Evolutionary conservation across 2,329 filamentous ascomycete species (phyloP).

Genomic region (Colletotrichum salicis): DNA sequence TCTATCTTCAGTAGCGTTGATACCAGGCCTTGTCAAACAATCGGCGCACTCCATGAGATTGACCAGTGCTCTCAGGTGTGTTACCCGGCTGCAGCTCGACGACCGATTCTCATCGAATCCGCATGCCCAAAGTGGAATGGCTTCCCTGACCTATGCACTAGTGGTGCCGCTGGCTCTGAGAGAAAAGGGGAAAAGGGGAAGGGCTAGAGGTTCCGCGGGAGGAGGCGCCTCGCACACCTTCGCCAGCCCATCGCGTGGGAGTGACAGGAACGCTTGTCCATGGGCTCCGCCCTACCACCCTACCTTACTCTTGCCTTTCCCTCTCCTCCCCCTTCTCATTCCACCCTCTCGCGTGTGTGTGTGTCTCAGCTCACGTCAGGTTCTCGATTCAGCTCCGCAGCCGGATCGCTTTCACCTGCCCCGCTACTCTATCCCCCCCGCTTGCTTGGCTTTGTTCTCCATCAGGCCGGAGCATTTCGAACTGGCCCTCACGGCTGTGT

Average conservation of each 20-base stretch:
- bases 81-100: not conserved
- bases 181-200: constrained; percentile 2
- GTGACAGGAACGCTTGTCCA: constrained; percentile 1
- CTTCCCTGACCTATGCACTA: constrained; percentile 13
- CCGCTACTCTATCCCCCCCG: not conserved
- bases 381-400: constrained; percentile 17
- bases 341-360: constrained; percentile 16
- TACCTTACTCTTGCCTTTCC: not conserved
- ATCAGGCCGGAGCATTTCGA: not conserved
- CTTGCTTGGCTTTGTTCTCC: not conserved
- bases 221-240: constrained; percentile 4
- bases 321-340: not conserved
- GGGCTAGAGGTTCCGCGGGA: not conserved
- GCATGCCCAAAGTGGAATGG: constrained; percentile 15
- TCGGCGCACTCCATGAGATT: not conserved
- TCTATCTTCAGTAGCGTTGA: constrained; percentile 1
- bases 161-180: constrained; percentile 9
- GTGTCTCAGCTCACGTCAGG: constrained; percentile 30
- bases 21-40: constrained; percentile 3
- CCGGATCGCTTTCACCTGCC: constrained; percentile 9
- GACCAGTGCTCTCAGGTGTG: not conserved
- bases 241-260: constrained; percentile 5
- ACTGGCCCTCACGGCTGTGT: not conserved
- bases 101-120: constrained; percentile 10
- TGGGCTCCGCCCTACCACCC: not conserved